phyloP scores from a whole-genome alignment of 1,284 basidiomycete genomes.

The Fomitiporia mediterranea region DNA sequence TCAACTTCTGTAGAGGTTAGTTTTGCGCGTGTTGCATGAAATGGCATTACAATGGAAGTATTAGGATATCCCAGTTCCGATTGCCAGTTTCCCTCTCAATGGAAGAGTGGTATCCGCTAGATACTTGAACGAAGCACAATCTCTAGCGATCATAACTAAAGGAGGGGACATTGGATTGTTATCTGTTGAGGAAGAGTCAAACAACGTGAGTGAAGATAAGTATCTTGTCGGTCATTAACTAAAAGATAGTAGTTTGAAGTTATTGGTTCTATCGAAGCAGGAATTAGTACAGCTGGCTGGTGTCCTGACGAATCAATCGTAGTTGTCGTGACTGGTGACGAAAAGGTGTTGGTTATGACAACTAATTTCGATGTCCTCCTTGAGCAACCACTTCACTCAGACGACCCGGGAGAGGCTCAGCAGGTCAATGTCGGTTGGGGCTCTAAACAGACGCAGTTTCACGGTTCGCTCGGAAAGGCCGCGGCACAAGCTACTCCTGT shows the following conservation, averaged over 20 bases:
- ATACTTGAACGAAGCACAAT: constrained; percentile 16
- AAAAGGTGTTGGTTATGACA: constrained; percentile 86
- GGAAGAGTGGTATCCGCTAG: constrained; percentile 12
- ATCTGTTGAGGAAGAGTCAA: constrained; percentile 3
- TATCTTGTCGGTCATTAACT: not conserved
- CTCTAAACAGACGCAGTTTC: constrained; percentile 95
- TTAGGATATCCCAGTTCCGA: constrained; percentile 9
- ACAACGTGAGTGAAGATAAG: not conserved
- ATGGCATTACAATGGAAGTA: constrained; percentile 6
- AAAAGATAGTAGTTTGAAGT: constrained; percentile 33
- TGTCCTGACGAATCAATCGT: constrained; percentile 58
- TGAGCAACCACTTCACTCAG: constrained; percentile 68
- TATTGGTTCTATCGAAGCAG: constrained; percentile 51
- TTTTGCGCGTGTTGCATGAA: no score
- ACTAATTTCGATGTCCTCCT: constrained; percentile 84
- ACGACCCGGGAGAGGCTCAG: constrained; percentile 86
- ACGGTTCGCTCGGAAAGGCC: constrained; percentile 90
- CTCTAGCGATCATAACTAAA: constrained; percentile 11
- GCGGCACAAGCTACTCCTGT: constrained; percentile 60
- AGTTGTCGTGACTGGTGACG: constrained; percentile 50
- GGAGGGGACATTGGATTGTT: constrained; percentile 18
- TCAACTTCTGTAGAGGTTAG: constrained; percentile 25
- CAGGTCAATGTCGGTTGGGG: constrained; percentile 98
- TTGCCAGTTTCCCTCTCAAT: constrained; percentile 5
- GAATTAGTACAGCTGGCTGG: constrained; percentile 52